Conservation (phyloP, 768 basidiomycete genomes). For the Lanmaoa pseudosensibilis region DNA sequence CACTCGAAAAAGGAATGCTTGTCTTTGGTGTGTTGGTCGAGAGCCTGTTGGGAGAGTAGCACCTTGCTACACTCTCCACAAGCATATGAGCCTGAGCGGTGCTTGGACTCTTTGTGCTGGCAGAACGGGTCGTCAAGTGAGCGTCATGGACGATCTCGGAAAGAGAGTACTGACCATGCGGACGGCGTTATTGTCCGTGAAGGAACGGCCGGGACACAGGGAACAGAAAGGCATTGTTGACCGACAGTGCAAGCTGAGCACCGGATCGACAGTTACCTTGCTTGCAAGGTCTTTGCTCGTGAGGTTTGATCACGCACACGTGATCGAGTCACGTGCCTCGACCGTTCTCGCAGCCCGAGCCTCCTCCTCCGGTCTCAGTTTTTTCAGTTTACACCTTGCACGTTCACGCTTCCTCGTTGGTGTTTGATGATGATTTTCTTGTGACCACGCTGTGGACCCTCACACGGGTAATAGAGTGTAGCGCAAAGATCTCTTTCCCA, state of each 20-base stretch:
- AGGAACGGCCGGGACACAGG: slow-evolving; percentile 19
- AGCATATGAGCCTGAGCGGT: background rate
- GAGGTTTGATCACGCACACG: no score
- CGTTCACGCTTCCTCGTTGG: no score
- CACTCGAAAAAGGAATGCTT: slow-evolving; percentile 19
- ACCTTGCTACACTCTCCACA: slow-evolving; percentile 11
- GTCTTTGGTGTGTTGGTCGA: slow-evolving; percentile 15
- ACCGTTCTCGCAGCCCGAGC: no score
- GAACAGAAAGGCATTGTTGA: slow-evolving; percentile 20
- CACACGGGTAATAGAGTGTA: no score
- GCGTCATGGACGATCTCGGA: background rate
- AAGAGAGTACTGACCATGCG: slow-evolving; percentile 15
- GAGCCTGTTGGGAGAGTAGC: slow-evolving; percentile 6
- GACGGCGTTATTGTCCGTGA: slow-evolving; percentile 10
- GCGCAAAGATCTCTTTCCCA: no score
- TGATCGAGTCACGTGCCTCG: no score
- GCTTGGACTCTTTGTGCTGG: slow-evolving; percentile 19
- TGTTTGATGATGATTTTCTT: no score
- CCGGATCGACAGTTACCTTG: no score
- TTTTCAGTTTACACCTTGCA: no score
- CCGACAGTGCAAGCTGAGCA: background rate
- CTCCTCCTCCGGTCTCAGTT: no score
- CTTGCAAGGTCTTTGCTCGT: no score
- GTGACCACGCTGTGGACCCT: no score
- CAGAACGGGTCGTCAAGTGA: background rate